phyloP scores from a whole-genome alignment of 2,329 filamentous ascomycete genomes.

The Colletotrichum sp. region DNA sequence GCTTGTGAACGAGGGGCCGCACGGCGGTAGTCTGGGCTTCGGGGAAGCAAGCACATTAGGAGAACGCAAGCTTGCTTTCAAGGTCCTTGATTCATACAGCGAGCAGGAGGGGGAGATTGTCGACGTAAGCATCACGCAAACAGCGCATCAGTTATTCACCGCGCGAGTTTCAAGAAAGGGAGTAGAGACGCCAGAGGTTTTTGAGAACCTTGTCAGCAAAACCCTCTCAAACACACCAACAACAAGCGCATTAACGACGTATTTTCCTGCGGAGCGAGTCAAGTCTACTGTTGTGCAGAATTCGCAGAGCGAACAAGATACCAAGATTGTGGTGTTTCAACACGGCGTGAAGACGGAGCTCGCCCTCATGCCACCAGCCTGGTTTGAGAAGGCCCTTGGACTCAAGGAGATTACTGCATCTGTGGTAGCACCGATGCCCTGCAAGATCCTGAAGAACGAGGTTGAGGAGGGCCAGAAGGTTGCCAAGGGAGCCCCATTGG shows the following conservation, averaged over 20 bases:
- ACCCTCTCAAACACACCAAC: conserved; percentile 32
- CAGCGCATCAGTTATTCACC: conserved; percentile 50
- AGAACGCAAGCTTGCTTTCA: conserved; percentile 56
- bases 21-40: conserved; percentile 61
- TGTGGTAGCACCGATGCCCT: conserved; percentile 94
- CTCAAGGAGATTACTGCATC: conserved; percentile 81
- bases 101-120: conserved; percentile 69
- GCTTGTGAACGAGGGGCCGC: conserved; percentile 33
- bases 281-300: conserved; percentile 77
- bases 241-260: conserved; percentile 63
- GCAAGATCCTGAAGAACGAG: conserved; percentile 91
- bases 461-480: conserved; percentile 83
- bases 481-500: conserved; percentile 83
- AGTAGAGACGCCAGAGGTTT: conserved; percentile 41
- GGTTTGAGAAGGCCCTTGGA: conserved; percentile 88
- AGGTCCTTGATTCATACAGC: conserved; percentile 64
- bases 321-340: conserved; percentile 80
- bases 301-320: conserved; percentile 51
- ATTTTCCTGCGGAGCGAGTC: conserved; percentile 82
- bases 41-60: conserved; percentile 45
- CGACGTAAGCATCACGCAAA: conserved; percentile 55
- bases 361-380: conserved; percentile 67
- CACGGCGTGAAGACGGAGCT: conserved; percentile 65
- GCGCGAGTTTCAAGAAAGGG: conserved; percentile 49
- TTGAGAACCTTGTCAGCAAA: conserved; percentile 51